These are phyloP conservation scores for Sapria himalayana DNA, from an alignment of 345 rosid species.

Conservation along the genomic window DNA sequence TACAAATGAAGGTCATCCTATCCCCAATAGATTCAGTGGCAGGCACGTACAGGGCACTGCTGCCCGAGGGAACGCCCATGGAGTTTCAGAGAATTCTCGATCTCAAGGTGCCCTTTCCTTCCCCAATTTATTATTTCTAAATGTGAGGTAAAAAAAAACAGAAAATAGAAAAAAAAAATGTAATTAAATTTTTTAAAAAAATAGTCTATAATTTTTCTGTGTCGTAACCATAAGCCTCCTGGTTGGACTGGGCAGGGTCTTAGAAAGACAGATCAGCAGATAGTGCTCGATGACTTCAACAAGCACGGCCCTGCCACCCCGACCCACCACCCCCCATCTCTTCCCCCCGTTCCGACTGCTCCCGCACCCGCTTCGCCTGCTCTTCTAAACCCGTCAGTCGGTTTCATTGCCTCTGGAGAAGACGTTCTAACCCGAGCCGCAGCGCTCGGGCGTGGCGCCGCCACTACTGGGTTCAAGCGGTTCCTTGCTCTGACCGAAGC, in stretches of 20 bases:
- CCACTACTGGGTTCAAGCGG: constrained; percentile 91
- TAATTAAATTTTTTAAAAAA: too few relatives aligned
- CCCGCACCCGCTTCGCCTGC: constrained; percentile 22
- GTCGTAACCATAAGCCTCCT: too few relatives aligned
- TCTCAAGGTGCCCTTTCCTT: constrained; percentile 67
- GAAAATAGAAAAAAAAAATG: too few relatives aligned
- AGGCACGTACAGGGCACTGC: constrained; percentile 82
- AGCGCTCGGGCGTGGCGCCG: constrained; percentile 95
- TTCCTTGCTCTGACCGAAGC: constrained; percentile 98
- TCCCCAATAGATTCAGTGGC: constrained; percentile 95
- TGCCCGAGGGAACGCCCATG: constrained; percentile 96
- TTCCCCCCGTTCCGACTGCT: constrained; percentile 15
- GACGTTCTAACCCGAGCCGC: constrained; percentile 92
- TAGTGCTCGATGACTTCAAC: constrained; percentile 76
- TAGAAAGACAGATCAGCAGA: constrained; percentile 78
- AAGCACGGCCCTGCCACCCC: constrained; percentile 55
- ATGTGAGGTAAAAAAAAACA: too few relatives aligned
- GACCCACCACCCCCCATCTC: constrained; percentile 9
- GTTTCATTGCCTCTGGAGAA: constrained; percentile 69
- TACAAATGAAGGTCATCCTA: constrained; percentile 89
- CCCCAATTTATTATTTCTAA: too few relatives aligned
- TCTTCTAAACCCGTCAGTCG: too few relatives aligned
- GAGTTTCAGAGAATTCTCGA: constrained; percentile 96
- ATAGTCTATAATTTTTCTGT: too few relatives aligned
- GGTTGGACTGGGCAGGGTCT: constrained; percentile 37